Evolutionary conservation across 441 rosid species (phyloP).

Genomic region (Croton laevigatus): DNA sequence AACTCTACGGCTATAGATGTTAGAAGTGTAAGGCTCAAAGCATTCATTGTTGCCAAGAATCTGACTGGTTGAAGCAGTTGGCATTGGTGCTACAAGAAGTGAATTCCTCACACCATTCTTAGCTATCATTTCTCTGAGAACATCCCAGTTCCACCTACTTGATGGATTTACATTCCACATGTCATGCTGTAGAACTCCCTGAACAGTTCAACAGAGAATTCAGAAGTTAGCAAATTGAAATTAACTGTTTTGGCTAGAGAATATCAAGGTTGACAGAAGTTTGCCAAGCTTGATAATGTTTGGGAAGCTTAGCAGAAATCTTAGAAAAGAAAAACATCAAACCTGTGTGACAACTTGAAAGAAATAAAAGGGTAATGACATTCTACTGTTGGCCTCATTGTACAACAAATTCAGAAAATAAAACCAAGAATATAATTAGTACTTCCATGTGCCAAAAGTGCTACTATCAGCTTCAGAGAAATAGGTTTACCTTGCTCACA

Average conservation of each 20-base stretch:
- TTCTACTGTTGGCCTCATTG: background rate
- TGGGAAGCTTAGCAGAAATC: background rate
- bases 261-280: too few relatives aligned
- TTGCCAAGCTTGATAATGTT: too few relatives aligned
- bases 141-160: slow-evolving; percentile 67
- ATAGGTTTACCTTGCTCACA: slow-evolving; percentile 65
- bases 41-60: slow-evolving; percentile 94
- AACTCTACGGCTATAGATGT: slow-evolving; percentile 86
- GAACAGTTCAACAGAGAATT: slow-evolving; percentile 10
- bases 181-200: slow-evolving; percentile 91
- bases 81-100: slow-evolving; percentile 89
- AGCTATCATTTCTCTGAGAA: slow-evolving; percentile 53
- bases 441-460: background rate
- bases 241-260: too few relatives aligned
- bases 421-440: background rate
- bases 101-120: slow-evolving; percentile 80
- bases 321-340: background rate
- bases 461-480: background rate
- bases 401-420: background rate
- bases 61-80: slow-evolving; percentile 96
- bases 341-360: background rate
- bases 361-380: background rate
- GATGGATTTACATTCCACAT: slow-evolving; percentile 88
- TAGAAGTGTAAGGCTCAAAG: slow-evolving; percentile 90
- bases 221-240: background rate